These are phyloP conservation scores for Pisolithus marmoratus DNA, from an alignment of 768 basidiomycete genomes.

Conservation along the genomic window DNA sequence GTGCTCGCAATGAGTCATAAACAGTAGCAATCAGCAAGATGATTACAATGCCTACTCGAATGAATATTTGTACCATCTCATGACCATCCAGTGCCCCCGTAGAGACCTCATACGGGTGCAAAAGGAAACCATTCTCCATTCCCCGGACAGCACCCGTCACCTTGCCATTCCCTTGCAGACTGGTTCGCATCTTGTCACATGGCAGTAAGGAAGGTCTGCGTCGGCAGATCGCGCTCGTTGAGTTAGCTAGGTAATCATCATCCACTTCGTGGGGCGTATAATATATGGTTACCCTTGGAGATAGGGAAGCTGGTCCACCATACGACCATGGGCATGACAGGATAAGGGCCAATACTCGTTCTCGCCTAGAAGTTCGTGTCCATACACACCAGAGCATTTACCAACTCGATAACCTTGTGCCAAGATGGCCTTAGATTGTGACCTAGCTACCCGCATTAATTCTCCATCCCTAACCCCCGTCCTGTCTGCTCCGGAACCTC, in stretches of 20 bases:
- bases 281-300: no score
- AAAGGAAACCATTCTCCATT: not conserved
- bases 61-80: not conserved
- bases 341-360: no score
- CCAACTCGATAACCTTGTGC: no score
- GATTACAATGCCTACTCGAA: not conserved
- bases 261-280: no score
- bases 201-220: not conserved
- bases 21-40: slow-evolving; percentile 6
- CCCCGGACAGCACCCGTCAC: slow-evolving; percentile 2
- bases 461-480: no score
- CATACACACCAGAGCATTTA: no score
- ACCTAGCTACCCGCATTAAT: no score
- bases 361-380: no score
- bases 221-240: not conserved
- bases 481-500: no score
- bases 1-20: slow-evolving; percentile 27
- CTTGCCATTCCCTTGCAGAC: not conserved
- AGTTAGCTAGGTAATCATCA: not conserved
- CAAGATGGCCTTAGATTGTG: no score
- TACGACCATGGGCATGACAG: no score
- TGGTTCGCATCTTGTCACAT: not conserved
- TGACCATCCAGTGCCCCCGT: not conserved
- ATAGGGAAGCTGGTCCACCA: no score
- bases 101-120: not conserved